These are phyloP conservation scores for Aspergillus fructus DNA, from an alignment of 2,329 filamentous ascomycete genomes.

Conservation along the genomic window DNA sequence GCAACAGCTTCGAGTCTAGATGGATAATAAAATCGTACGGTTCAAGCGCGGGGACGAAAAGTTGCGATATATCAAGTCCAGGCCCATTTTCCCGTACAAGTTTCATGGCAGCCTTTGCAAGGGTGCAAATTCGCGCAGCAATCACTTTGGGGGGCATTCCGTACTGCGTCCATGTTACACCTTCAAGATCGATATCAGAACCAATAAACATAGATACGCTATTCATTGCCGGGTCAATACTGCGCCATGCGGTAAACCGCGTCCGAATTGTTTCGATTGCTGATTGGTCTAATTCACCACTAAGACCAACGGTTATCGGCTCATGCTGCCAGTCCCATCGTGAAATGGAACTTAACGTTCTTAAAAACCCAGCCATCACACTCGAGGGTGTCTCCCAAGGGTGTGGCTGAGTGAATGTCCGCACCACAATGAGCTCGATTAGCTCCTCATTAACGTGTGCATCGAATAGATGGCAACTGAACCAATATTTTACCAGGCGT, in stretches of 20 bases:
- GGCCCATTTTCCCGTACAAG: constrained; percentile 56
- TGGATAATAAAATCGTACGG: constrained; percentile 89
- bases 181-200: constrained; percentile 73
- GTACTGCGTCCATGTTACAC: constrained; percentile 75
- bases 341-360: constrained; percentile 75
- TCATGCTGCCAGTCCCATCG: constrained; percentile 90
- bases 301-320: constrained; percentile 76
- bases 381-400: constrained; percentile 79
- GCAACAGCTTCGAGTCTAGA: constrained; percentile 57
- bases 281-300: constrained; percentile 58
- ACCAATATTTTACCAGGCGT: constrained; percentile 86
- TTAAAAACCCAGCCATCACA: constrained; percentile 74
- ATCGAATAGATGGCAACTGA: constrained; percentile 75
- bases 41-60: constrained; percentile 71
- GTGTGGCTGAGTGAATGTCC: constrained; percentile 75
- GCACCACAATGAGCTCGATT: constrained; percentile 77
- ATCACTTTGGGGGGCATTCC: constrained; percentile 73
- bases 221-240: constrained; percentile 86
- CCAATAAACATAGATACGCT: constrained; percentile 77
- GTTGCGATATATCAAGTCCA: constrained; percentile 53
- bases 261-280: constrained; percentile 65
- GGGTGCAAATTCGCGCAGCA: constrained; percentile 75
- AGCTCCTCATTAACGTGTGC: constrained; percentile 76
- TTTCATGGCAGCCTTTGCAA: constrained; percentile 74
- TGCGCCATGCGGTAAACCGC: constrained; percentile 79